Conservation (phyloP, 352 stramenopile genomes). For the Globisporangium cederbergense region DNA sequence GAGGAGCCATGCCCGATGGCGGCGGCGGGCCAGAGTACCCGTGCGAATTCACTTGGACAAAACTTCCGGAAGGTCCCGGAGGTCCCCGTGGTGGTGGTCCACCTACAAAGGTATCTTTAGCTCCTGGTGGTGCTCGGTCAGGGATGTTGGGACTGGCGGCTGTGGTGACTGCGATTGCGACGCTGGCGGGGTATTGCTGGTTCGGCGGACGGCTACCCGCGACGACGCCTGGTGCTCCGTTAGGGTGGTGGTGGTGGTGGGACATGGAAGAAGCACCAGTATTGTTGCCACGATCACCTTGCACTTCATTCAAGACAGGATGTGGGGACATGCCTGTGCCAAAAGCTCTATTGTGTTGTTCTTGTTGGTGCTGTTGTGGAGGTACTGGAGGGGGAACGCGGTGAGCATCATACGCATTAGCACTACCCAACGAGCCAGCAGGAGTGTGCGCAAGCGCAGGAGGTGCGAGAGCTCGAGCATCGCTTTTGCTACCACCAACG, state of each 20-base stretch:
- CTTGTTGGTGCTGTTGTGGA: conserved; percentile 22
- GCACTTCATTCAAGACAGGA: conserved; percentile 63
- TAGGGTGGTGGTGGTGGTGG: conserved; percentile 31
- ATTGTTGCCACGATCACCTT: conserved; percentile 43
- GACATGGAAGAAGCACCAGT: conserved; percentile 43
- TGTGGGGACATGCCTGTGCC: conserved; percentile 32
- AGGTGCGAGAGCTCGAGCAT: not conserved
- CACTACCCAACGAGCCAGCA: conserved; percentile 11
- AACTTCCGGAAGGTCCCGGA: conserved; percentile 9
- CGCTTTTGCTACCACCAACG: not conserved
- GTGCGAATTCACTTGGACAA: conserved; percentile 4
- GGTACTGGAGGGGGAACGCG: conserved; percentile 8
- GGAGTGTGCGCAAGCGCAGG: not conserved
- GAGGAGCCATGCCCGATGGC: conserved; percentile 5
- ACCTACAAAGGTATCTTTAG: conserved; percentile 14
- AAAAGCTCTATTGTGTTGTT: conserved; percentile 43
- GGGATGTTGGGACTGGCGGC: not conserved
- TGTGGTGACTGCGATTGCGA: not conserved
- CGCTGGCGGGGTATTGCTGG: conserved; percentile 1
- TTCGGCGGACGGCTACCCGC: not conserved
- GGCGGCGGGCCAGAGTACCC: conserved; percentile 2
- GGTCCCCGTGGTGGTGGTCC: conserved; percentile 4
- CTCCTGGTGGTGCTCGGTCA: conserved; percentile 1
- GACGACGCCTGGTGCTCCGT: not conserved
- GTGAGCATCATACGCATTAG: conserved; percentile 24